Percentiles rank a stretch among this genome's conserved stretches.
Conservation (phyloP, 176 grass and related monocot genomes). For the Elaeis guineensis region DNA sequence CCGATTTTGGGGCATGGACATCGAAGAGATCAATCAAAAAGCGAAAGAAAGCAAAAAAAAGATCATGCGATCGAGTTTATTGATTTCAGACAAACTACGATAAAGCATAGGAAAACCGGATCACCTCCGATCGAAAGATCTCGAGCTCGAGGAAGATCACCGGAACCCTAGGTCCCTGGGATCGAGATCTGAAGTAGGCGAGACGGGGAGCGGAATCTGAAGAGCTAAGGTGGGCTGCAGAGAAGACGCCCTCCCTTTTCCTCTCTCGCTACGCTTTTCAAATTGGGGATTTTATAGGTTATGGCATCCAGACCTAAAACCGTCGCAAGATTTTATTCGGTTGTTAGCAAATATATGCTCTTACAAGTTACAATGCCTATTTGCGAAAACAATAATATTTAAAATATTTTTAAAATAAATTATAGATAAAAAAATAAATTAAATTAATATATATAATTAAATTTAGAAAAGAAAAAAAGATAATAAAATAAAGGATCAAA, state of each 20-base stretch:
- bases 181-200: neutral
- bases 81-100: too few relatives aligned
- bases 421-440: too few relatives aligned
- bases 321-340: too few relatives aligned
- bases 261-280: neutral
- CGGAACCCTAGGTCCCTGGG: neutral
- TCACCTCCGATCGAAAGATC: constrained; percentile 11
- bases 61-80: too few relatives aligned
- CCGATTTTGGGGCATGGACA: too few relatives aligned
- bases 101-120: neutral
- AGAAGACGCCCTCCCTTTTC: neutral
- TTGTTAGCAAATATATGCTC: neutral
- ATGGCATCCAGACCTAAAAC: neutral
- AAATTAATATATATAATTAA: too few relatives aligned
- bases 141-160: neutral
- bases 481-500: too few relatives aligned
- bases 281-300: constrained; percentile 10
- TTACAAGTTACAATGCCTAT: neutral
- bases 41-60: too few relatives aligned
- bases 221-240: neutral
- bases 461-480: too few relatives aligned
- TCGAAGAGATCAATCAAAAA: too few relatives aligned
- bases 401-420: too few relatives aligned
- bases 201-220: neutral
- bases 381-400: too few relatives aligned